Evolutionary conservation across 257 asterid species (phyloP), one percentile per base, ranked within the genome.

Genomic region (Dorcoceras hygrometricum): DNA sequence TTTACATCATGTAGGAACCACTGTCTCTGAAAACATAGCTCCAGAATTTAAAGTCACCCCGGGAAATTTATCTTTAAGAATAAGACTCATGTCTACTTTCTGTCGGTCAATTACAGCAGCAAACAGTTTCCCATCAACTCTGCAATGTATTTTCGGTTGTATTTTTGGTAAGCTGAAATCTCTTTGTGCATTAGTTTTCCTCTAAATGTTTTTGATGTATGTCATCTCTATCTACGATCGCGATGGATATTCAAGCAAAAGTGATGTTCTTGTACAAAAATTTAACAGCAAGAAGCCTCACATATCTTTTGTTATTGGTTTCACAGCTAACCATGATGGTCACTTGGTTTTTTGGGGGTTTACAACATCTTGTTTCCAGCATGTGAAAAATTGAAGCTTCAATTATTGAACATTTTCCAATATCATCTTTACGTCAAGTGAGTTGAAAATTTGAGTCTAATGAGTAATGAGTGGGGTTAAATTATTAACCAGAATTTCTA

Each of bases 81-180:
- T 82, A 78, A 80, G 79, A 80, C 81, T 93, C 75, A 80, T 93
- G 95, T 85, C 96, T 73, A 72, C 85, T 32, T 90, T 93, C 77
- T 90, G 95, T 82, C 92, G 96, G 74, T 93, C 99, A 54, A 85
- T 93, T 66, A 73, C 89, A 50, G 95, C 99, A 32, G 95, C 99
- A 31, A 93, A 90, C 75, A 79, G 91, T 80, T 93, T 93, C 74
- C 99, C 99, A 36, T 84, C 87, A 73, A 88, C 97, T 71, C 77
- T 93, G 76, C 99, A 88, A 79, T 93, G 97, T 86, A 93, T 93
- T 72, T 90, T 93, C 76, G 87, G 96, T 67, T 93, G 96, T 80
- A 81, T 90, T 62, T 93, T 84, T 62, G 99, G 99, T 91, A 81
- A 78, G 80, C 72, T 73, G 70, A 57, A 78, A 71, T 68, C 71